Percentiles rank a stretch among this genome's conserved stretches.
Evolutionary conservation across 2,329 filamentous ascomycete genomes (phyloP).

Genomic region (Fusarium xylarioides): DNA sequence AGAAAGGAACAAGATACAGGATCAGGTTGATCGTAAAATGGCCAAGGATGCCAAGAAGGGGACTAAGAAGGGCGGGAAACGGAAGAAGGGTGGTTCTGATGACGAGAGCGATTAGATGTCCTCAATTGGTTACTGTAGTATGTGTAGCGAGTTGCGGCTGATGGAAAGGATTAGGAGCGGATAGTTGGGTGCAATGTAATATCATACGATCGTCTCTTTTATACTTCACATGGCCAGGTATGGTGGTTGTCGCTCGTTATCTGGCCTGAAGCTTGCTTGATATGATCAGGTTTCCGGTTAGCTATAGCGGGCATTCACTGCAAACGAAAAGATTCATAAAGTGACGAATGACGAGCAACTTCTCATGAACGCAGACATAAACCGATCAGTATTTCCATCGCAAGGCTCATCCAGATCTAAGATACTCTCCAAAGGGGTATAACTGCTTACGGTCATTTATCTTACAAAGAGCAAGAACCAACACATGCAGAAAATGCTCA

Average conservation of each 20-base stretch:
- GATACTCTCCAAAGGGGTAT: conserved; percentile 26
- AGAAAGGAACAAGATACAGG: conserved; percentile 79
- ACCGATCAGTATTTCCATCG: neutral
- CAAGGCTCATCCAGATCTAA: neutral
- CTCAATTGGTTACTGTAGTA: neutral
- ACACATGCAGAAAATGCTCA: conserved; percentile 3
- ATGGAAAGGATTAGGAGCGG: neutral
- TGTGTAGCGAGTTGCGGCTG: neutral
- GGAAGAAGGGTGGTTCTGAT: conserved; percentile 49
- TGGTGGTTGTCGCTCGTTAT: neutral
- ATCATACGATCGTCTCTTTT: neutral
- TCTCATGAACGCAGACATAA: neutral
- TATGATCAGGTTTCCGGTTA: neutral
- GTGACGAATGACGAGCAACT: neutral
- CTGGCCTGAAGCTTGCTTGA: neutral
- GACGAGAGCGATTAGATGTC: conserved; percentile 46
- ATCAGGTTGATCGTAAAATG: conserved; percentile 79
- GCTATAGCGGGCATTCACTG: neutral
- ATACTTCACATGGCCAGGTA: neutral
- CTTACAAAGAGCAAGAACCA: conserved; percentile 3
- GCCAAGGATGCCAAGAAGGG: conserved; percentile 62
- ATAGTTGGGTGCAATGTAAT: neutral
- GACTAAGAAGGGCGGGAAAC: conserved; percentile 44
- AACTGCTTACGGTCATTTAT: conserved; percentile 16
- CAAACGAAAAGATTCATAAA: neutral